phyloP scores from a whole-genome alignment of 768 basidiomycete species.

The Mycena leptocephala region DNA sequence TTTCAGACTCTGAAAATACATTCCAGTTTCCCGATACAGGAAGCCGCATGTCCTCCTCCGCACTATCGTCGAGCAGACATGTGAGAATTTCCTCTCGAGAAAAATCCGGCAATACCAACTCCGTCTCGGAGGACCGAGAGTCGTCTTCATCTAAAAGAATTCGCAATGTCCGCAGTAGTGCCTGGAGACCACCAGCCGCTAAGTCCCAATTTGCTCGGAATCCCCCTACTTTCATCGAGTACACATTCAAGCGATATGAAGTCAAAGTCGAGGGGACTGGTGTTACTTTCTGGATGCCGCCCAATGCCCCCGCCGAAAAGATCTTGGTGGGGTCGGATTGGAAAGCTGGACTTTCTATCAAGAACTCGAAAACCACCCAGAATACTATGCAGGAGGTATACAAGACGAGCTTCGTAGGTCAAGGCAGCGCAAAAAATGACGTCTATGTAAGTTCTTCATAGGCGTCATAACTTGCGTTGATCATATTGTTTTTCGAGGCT shows the following conservation, averaged over 20 bases:
- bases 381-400: not conserved
- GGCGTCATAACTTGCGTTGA: too few species aligned
- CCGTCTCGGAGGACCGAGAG: not conserved
- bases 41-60: not conserved
- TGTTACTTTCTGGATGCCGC: not conserved
- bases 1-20: not conserved
- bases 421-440: slow-evolving; percentile 29
- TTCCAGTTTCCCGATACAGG: not conserved
- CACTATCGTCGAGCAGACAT: not conserved
- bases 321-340: slow-evolving; percentile 18
- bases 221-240: not conserved
- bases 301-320: not conserved
- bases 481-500: slow-evolving; percentile 28
- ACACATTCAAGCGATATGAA: not conserved
- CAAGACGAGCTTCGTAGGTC: slow-evolving; percentile 31
- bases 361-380: not conserved
- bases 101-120: not conserved
- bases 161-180: not conserved
- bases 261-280: not conserved
- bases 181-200: not conserved
- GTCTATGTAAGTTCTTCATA: slow-evolving; percentile 32
- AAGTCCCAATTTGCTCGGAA: not conserved
- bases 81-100: not conserved
- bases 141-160: not conserved
- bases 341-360: not conserved